These are phyloP conservation scores for Hordeum vulgare DNA, from an alignment of 176 grass and related monocot genomes.

Conservation along the genomic window MorexV3_pseudomolecules_assembly NC_058524.1:1566708-1567207, in stretches of 20 bases:
- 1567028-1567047: not conserved
- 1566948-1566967: too few species aligned
- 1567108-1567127: conserved; percentile 61
- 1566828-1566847: not conserved
- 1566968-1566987: not conserved
- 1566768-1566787: not conserved
- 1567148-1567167: not conserved
- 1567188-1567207: not conserved
- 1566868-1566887: not conserved
- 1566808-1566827: not conserved
- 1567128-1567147: conserved; percentile 13
- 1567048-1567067: conserved; percentile 78
- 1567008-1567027: not conserved
- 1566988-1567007: not conserved
- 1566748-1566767: not conserved
- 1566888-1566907: not conserved
- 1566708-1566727: conserved; percentile 3
- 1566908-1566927: not conserved
- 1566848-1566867: not conserved
- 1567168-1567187: not conserved
- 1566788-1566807: not conserved
- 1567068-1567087: conserved; percentile 63
- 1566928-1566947: not conserved
- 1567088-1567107: conserved; percentile 72
- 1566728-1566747: not conserved